phyloP scores from a whole-genome alignment of 2,329 filamentous ascomycete species.

The Pleurostoma richardsiae region DNA sequence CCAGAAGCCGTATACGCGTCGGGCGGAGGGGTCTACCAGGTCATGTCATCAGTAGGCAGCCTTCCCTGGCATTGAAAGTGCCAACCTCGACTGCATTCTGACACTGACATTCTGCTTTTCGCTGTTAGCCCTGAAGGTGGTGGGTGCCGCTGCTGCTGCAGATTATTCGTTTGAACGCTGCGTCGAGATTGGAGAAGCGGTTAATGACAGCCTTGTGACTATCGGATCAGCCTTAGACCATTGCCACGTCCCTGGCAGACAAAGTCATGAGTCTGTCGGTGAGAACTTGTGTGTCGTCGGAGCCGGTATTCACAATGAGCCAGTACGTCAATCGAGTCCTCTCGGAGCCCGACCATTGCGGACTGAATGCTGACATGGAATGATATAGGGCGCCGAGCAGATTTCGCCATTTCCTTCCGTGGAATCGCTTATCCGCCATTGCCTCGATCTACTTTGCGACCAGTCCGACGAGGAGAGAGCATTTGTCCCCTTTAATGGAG shows the following conservation, averaged over 20 bases:
- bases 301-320: constrained; percentile 52
- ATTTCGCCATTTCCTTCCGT: constrained; percentile 34
- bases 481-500: constrained; percentile 38
- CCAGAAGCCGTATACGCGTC: constrained; percentile 62
- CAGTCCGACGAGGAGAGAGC: constrained; percentile 46
- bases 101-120: constrained; percentile 26
- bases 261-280: constrained; percentile 39
- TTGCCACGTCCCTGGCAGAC: constrained; percentile 65
- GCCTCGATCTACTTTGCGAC: constrained; percentile 47
- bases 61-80: no score
- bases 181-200: constrained; percentile 49
- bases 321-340: constrained; percentile 10
- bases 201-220: constrained; percentile 56
- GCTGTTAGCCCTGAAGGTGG: constrained; percentile 61
- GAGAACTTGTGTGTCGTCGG: constrained; percentile 35
- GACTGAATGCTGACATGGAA: no score
- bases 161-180: constrained; percentile 51
- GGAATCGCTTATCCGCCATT: constrained; percentile 32
- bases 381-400: constrained; percentile 25
- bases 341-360: no score
- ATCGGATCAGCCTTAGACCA: constrained; percentile 67
- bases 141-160: constrained; percentile 58
- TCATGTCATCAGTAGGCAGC: constrained; percentile 40
- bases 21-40: constrained; percentile 69
- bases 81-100: constrained; percentile 8